A percentile compares a stretch with the other conserved stretches of the same genome.
Evolutionary conservation across 805 yeast species (phyloP).

Genomic region (Teunomyces stri): DNA sequence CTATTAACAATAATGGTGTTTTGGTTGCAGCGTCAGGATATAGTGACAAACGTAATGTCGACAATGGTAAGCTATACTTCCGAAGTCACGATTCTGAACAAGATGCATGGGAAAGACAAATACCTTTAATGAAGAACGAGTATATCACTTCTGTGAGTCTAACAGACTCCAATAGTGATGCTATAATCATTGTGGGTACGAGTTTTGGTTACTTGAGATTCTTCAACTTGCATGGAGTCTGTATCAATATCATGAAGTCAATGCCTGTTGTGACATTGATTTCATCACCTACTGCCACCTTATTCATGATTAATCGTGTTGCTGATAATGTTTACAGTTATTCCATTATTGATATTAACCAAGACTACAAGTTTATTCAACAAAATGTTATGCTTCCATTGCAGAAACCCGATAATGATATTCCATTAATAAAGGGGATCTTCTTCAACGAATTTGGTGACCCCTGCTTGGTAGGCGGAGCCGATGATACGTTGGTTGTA

Average conservation of each 20-base stretch:
- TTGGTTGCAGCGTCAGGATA: constrained; percentile 49
- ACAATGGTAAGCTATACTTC: constrained; percentile 50
- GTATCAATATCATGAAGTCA: constrained; percentile 64
- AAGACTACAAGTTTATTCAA: constrained; percentile 38
- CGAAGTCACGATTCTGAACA: constrained; percentile 65
- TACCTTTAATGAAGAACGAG: constrained; percentile 57
- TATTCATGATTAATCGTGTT: constrained; percentile 48
- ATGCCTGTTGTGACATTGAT: constrained; percentile 72
- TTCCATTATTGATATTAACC: constrained; percentile 47
- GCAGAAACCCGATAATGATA: constrained; percentile 17
- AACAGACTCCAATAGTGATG: constrained; percentile 31
- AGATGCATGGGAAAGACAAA: constrained; percentile 68
- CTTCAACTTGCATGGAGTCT: constrained; percentile 71
- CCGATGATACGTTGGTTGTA: constrained; percentile 67
- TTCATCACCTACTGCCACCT: constrained; percentile 55
- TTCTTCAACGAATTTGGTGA: constrained; percentile 88
- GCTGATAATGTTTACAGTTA: constrained; percentile 38
- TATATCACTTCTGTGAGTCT: constrained; percentile 66
- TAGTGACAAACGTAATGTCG: constrained; percentile 15
- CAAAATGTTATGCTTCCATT: constrained; percentile 41
- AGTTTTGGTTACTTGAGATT: constrained; percentile 71
- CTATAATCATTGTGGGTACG: constrained; percentile 66
- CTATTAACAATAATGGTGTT: constrained; percentile 64
- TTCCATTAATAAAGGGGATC: constrained; percentile 56
- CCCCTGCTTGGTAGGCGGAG: constrained; percentile 79